Evolutionary conservation across 495 filamentous ascomycete species (phyloP).

Genomic region (Astrothelium macrocarpum): DNA sequence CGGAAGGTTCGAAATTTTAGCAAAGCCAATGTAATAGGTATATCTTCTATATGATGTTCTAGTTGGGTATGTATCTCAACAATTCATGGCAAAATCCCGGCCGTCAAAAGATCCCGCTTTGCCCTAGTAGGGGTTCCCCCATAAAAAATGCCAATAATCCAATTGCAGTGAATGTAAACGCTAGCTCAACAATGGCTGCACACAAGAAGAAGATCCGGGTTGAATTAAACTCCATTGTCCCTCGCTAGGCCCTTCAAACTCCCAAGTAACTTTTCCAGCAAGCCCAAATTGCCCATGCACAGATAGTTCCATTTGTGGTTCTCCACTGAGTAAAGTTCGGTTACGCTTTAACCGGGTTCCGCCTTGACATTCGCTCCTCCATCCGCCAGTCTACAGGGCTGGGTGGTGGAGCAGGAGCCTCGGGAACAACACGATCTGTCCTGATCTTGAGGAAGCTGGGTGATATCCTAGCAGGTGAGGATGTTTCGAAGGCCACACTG

Average conservation of each 20-base stretch:
- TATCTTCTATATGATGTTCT: neutral
- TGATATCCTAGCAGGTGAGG: neutral
- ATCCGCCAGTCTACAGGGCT: slow-evolving; percentile 1
- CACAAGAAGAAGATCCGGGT: neutral
- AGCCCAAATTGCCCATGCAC: no score
- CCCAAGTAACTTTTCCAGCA: no score
- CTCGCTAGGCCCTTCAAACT: neutral
- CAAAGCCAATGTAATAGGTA: slow-evolving; percentile 8
- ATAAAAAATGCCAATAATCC: neutral
- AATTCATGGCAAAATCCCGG: neutral
- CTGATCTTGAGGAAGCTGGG: neutral
- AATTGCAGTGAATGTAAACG: neutral
- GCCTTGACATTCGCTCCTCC: neutral
- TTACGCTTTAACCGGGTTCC: neutral
- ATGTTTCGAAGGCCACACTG: neutral
- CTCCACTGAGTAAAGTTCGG: neutral
- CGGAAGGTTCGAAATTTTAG: no score
- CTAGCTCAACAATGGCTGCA: neutral
- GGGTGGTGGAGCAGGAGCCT: neutral
- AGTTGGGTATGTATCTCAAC: neutral
- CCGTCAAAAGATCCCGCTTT: neutral
- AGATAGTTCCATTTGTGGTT: neutral
- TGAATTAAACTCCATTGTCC: neutral
- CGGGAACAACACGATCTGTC: neutral
- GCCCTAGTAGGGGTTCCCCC: neutral